Evolutionary conservation across 2,329 filamentous ascomycete genomes (phyloP), one percentile per base, ranked within the genome.

Genomic region (Acrocalymma vagum): DNA sequence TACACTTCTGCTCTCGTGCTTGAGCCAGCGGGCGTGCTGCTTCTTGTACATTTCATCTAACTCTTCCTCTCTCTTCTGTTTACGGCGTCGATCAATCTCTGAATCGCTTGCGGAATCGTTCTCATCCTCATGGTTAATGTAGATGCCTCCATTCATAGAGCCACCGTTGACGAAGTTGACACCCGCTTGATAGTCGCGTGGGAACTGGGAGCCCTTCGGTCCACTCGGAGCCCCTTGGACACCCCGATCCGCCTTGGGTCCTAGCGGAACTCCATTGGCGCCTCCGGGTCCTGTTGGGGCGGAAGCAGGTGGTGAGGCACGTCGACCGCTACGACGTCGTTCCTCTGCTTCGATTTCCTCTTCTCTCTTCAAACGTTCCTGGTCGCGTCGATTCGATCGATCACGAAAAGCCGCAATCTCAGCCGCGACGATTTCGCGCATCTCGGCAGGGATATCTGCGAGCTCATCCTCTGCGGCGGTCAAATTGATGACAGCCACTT

Each of bases 351-450:
- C 94, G 55, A 96, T 84, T 65, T 97, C 93, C 66, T 99, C 94
- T 69, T 99, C 94, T 29, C 87, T 80, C 62, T 86, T 85, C 23
- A 96, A 74, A 3, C 94, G 87, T 69, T 99, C 94, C 62, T 95
- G 75, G 63, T 99, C 94, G 25, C 93, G 82, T 47, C 88, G 84
- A 45, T 85, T 96, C 56, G 93, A 96, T 14, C 93, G 82, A 54
- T 99, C 94, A 52, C 94, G 82, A 76, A 99, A 99, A 0, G 92
- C 89, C 0, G 90, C 86, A 60, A 99, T 99, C 67, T 99, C 95
- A 42, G 87, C 87, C 0, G 94, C 90, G 11, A 99, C 94, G 0
- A 90, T 92, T 65, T 95, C 94, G 16, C 94, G 86, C 90, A 96
- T 95, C 65, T 97, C 94, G 1, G 90, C 87, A 0, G 94, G 94